Percentiles rank a stretch among this genome's conserved stretches.
Conservation (phyloP, 2,329 filamentous ascomycete species). For the Aureobasidium subglaciale region DNA sequence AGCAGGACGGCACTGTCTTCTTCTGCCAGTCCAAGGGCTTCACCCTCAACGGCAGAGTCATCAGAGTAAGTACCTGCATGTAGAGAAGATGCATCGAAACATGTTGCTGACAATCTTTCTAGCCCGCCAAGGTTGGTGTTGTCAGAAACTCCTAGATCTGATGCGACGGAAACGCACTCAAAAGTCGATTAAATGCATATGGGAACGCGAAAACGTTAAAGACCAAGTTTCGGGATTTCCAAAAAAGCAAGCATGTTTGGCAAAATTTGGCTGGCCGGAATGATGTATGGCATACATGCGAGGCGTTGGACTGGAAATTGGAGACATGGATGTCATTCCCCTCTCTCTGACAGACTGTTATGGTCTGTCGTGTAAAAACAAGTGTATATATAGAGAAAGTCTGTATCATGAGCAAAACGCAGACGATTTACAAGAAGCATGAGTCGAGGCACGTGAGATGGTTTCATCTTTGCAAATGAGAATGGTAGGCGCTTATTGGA, state of each 20-base stretch:
- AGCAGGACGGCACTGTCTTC: slow-evolving; percentile 87
- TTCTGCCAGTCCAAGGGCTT: slow-evolving; percentile 94
- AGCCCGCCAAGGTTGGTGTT: slow-evolving; percentile 89
- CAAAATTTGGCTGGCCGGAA: background rate
- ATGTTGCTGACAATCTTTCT: slow-evolving; percentile 10
- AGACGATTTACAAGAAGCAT: background rate
- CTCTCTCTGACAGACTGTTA: slow-evolving; percentile 1
- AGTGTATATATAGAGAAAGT: slow-evolving; percentile 7
- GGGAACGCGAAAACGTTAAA: background rate
- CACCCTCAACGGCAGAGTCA: slow-evolving; percentile 78
- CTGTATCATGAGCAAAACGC: background rate
- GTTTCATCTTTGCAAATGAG: background rate
- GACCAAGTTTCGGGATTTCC: background rate
- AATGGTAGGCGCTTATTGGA: too few species aligned
- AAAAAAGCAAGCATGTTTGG: slow-evolving; percentile 8
- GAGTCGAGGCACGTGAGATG: background rate
- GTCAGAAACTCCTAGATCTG: slow-evolving; percentile 64
- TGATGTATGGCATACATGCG: slow-evolving; percentile 8
- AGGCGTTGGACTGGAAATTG: slow-evolving; percentile 11
- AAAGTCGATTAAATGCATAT: background rate
- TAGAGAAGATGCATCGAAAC: background rate
- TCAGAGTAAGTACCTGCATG: slow-evolving; percentile 48
- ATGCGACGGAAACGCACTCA: background rate
- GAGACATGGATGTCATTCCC: background rate
- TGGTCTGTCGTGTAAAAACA: slow-evolving; percentile 12